These are phyloP conservation scores for Pelargonium exstipulatum DNA, from an alignment of 441 rosid genomes.

Conservation along the genomic window DNA sequence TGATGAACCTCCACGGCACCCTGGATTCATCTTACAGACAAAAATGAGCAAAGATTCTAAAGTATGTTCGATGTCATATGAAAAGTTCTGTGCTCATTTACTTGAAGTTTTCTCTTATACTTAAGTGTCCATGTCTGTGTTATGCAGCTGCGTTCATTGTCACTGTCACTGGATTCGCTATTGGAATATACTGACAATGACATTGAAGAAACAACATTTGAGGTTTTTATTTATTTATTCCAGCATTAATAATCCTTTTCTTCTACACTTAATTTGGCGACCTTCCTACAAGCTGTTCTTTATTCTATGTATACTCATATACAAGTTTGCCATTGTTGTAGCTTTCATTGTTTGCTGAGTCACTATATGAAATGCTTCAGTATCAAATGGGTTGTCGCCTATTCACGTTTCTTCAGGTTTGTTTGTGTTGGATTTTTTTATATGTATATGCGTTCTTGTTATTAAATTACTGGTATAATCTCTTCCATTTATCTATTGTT, in stretches of 20 bases:
- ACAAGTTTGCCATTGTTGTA: slow-evolving; percentile 31
- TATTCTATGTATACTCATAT: background rate
- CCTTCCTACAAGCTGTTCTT: background rate
- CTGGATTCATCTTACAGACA: slow-evolving; percentile 72
- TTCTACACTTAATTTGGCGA: background rate
- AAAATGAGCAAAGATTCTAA: slow-evolving; percentile 60
- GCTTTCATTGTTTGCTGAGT: slow-evolving; percentile 92
- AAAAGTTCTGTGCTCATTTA: background rate
- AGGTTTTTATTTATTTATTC: slow-evolving; percentile 43
- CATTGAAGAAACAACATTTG: slow-evolving; percentile 80
- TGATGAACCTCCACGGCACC: slow-evolving; percentile 75
- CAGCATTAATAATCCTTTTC: slow-evolving; percentile 9
- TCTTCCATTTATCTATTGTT: slow-evolving; percentile 11
- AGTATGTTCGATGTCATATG: slow-evolving; percentile 36
- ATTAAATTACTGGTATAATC: slow-evolving; percentile 2
- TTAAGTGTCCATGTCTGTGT: slow-evolving; percentile 3
- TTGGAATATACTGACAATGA: slow-evolving; percentile 88
- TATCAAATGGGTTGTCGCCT: slow-evolving; percentile 88
- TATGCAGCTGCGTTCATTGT: slow-evolving; percentile 61
- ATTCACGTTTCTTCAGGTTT: slow-evolving; percentile 74
- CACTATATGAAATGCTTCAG: slow-evolving; percentile 89
- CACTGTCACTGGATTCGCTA: slow-evolving; percentile 86
- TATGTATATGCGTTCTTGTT: slow-evolving; percentile 12
- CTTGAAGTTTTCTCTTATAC: background rate
- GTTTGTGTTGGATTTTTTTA: slow-evolving; percentile 21